Conservation (phyloP, 768 basidiomycete genomes). For the Nevesoporus exiguus region DNA sequence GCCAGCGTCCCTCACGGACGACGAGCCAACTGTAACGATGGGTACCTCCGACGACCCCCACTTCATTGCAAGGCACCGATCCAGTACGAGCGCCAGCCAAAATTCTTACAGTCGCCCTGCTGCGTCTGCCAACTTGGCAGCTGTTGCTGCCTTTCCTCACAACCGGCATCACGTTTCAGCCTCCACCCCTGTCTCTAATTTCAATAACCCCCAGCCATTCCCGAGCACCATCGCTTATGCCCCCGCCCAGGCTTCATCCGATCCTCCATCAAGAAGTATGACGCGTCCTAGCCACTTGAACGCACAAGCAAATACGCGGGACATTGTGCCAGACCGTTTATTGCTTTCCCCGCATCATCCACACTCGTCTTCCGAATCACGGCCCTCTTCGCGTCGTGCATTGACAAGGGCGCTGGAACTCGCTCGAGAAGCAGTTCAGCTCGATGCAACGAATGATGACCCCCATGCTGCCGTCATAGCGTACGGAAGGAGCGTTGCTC, state of each 20-base stretch:
- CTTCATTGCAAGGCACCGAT: conserved; percentile 31
- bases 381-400: conserved; percentile 77
- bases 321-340: conserved; percentile 42
- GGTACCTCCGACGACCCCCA: conserved; percentile 30
- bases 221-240: conserved; percentile 28
- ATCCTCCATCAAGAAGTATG: conserved; percentile 55
- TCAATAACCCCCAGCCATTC: conserved; percentile 27
- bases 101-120: conserved; percentile 31
- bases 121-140: conserved; percentile 49
- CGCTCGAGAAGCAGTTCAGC: conserved; percentile 84
- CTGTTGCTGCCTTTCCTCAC: conserved; percentile 62
- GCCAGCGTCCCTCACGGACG: conserved; percentile 14
- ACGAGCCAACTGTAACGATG: conserved; percentile 18
- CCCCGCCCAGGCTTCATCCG: conserved; percentile 47
- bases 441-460: conserved; percentile 86
- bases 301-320: conserved; percentile 30
- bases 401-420: conserved; percentile 83
- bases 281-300: conserved; percentile 31
- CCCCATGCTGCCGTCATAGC: conserved; percentile 87
- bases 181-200: conserved; percentile 22
- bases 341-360: conserved; percentile 44
- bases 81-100: conserved; percentile 36
- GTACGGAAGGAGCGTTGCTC: conserved; percentile 80
- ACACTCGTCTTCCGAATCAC: conserved; percentile 43
- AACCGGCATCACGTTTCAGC: conserved; percentile 38